A percentile compares a stretch with the other conserved stretches of the same genome.
Conservation (phyloP, 140 eudicot genomes). For the Anethum foeniculum region DNA sequence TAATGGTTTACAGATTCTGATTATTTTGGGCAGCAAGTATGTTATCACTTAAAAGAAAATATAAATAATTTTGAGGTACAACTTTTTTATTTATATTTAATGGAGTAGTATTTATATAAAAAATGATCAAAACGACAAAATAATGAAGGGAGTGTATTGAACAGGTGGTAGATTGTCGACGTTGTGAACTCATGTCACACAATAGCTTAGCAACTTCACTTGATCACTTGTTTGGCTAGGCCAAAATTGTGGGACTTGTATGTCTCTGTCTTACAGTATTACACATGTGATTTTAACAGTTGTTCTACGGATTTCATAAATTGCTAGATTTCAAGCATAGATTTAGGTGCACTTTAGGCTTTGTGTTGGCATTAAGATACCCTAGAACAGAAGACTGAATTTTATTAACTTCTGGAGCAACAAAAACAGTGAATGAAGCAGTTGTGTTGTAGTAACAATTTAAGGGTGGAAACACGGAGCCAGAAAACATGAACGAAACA, state of each 20-base stretch:
- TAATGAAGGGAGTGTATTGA: too few species aligned
- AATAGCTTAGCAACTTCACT: background rate
- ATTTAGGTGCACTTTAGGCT: background rate
- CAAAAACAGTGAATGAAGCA: background rate
- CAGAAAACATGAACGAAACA: constrained; percentile 4
- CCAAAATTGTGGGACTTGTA: background rate
- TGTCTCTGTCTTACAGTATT: background rate
- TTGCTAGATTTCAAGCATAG: background rate
- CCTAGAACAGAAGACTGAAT: background rate
- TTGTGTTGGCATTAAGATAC: background rate
- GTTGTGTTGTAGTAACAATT: background rate
- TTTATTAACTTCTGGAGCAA: background rate
- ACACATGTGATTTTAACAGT: background rate
- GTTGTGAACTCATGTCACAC: background rate
- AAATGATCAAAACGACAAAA: background rate
- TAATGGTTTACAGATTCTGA: too few species aligned
- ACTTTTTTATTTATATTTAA: too few species aligned
- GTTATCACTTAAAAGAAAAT: too few species aligned
- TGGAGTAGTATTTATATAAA: too few species aligned
- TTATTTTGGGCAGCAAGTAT: too few species aligned
- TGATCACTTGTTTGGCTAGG: background rate
- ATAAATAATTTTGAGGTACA: too few species aligned
- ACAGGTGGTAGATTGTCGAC: background rate
- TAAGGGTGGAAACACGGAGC: constrained; percentile 7
- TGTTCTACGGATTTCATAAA: background rate